These are phyloP conservation scores for Adansonia gregorii DNA, from an alignment of 441 rosid genomes.

Conservation along the genomic window DNA sequence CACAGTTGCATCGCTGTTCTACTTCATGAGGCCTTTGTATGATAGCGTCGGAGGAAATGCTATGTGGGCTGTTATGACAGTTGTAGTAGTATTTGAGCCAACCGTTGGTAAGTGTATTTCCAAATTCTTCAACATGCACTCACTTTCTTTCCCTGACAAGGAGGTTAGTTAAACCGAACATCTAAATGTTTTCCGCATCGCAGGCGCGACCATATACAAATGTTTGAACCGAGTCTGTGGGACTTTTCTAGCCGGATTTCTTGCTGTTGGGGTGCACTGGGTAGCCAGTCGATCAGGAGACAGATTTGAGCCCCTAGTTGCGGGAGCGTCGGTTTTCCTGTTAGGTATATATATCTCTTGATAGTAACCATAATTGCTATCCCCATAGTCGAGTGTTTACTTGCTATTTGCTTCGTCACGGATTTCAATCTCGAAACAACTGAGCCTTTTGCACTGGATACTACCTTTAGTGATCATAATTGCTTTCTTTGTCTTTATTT, in stretches of 20 bases:
- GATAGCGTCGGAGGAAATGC: slow-evolving; percentile 48
- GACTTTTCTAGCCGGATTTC: slow-evolving; percentile 63
- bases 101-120: slow-evolving; percentile 45
- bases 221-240: slow-evolving; percentile 60
- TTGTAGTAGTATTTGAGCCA: slow-evolving; percentile 45
- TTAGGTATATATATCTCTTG: slow-evolving; percentile 42
- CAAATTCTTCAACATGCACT: not conserved
- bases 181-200: not conserved
- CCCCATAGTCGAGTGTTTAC: too few relatives aligned
- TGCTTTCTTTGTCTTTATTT: slow-evolving; percentile 8
- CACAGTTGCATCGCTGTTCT: slow-evolving; percentile 41
- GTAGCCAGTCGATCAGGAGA: slow-evolving; percentile 55
- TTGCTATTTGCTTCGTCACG: too few relatives aligned
- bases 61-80: slow-evolving; percentile 57
- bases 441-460: too few relatives aligned
- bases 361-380: not conserved
- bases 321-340: slow-evolving; percentile 54
- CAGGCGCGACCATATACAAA: slow-evolving; percentile 66
- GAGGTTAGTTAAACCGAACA: not conserved
- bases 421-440: too few relatives aligned
- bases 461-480: not conserved
- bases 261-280: slow-evolving; percentile 62
- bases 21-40: slow-evolving; percentile 47
- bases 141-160: not conserved
- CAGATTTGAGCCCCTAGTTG: slow-evolving; percentile 41